Evolutionary conservation across 2,329 filamentous ascomycete genomes (phyloP).

Genomic region (Botrytis porri): DNA sequence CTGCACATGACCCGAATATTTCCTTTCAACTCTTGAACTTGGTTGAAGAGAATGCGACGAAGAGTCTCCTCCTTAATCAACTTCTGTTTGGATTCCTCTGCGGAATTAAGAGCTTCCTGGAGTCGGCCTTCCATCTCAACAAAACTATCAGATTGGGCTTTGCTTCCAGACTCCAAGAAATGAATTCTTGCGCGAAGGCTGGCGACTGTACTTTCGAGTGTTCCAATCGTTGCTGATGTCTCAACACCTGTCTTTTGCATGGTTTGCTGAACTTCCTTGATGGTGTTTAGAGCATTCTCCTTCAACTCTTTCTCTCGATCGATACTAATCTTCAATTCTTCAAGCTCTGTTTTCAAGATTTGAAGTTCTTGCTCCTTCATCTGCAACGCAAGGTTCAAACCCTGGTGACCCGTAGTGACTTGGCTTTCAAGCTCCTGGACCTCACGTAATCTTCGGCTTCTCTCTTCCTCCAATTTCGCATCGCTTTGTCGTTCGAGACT

Average conservation of each 20-base stretch:
- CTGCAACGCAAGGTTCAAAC: constrained; percentile 32
- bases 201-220: constrained; percentile 71
- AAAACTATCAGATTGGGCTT: constrained; percentile 84
- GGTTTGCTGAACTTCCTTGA: constrained; percentile 47
- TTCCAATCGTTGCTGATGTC: constrained; percentile 57
- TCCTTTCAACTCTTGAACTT: constrained; percentile 95
- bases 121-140: constrained; percentile 76
- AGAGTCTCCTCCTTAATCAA: constrained; percentile 88
- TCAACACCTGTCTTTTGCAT: constrained; percentile 52
- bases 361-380: constrained; percentile 54
- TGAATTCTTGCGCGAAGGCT: constrained; percentile 79
- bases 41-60: constrained; percentile 89
- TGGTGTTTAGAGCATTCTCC: constrained; percentile 41
- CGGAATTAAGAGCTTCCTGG: constrained; percentile 69
- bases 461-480: constrained; percentile 64
- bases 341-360: constrained; percentile 46
- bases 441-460: constrained; percentile 56
- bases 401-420: constrained; percentile 46
- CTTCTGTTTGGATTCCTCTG: constrained; percentile 72
- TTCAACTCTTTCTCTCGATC: constrained; percentile 58
- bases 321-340: constrained; percentile 49
- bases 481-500: constrained; percentile 36
- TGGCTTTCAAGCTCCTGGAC: constrained; percentile 60
- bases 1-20: constrained; percentile 99
- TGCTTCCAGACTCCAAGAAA: constrained; percentile 85